phyloP scores from a whole-genome alignment of 176 grass and related monocot genomes.

The Ananas comosus region DNA sequence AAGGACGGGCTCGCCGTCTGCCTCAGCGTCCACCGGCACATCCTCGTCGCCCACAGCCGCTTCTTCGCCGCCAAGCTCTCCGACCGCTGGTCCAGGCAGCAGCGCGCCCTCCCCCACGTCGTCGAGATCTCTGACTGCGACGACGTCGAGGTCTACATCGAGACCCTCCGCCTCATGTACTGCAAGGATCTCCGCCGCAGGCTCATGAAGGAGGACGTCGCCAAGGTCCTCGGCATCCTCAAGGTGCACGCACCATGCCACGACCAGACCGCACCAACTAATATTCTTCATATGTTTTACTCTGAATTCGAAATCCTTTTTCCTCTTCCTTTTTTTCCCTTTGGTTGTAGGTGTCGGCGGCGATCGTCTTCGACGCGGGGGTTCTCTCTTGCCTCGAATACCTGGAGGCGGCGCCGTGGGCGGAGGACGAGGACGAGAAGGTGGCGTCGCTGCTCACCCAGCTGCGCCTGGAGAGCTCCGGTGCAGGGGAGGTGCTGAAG shows the following conservation, averaged over 20 bases:
- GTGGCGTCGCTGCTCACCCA: conserved; percentile 69
- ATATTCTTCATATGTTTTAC: no score
- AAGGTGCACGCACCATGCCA: conserved; percentile 34
- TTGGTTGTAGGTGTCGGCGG: conserved; percentile 49
- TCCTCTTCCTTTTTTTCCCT: background rate
- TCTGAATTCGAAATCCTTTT: no score
- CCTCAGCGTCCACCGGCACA: conserved; percentile 75
- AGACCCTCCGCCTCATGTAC: conserved; percentile 95
- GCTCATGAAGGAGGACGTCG: conserved; percentile 87
- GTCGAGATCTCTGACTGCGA: conserved; percentile 99
- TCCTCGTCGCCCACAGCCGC: conserved; percentile 76
- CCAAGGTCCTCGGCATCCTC: conserved; percentile 84
- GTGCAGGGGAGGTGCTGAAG: conserved; percentile 82
- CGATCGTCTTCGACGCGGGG: conserved; percentile 83
- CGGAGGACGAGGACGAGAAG: conserved; percentile 92
- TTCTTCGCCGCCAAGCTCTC: conserved; percentile 95
- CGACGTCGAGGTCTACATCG: conserved; percentile 86
- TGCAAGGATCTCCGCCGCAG: conserved; percentile 86
- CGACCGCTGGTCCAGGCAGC: conserved; percentile 95
- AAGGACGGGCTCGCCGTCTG: conserved; percentile 76
- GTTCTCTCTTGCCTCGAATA: conserved; percentile 78
- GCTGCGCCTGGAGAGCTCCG: conserved; percentile 74
- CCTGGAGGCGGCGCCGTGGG: conserved; percentile 72
- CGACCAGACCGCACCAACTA: no score
- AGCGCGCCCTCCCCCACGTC: conserved; percentile 75